Base-by-base conservation (phyloP, 192 early-diverging fungal genomes). In the Coemansia sp. region DNA sequence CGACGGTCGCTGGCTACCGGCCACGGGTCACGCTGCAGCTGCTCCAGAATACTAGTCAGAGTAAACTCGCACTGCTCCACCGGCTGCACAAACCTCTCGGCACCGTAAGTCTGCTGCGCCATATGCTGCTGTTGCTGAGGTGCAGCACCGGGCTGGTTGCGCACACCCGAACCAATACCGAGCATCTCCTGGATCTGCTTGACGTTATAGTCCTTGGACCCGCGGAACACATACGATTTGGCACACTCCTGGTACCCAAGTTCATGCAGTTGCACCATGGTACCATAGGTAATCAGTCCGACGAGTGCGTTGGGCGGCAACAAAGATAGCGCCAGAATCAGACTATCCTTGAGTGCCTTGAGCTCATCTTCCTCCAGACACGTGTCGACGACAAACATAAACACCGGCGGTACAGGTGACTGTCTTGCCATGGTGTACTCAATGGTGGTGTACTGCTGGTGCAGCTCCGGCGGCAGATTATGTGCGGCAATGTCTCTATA, bases 161-260 rank as follows among this genome's bases (percentile, higher is more conserved):
- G 76, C 28, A 84, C 52, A 45, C 71, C 66, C 2, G 77, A 63
- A 4, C 80, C 83, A 51, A 99, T 83, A 20, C 96, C 96, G 34
- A 99, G 90, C 95, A 99, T 97, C 52, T 96, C 94, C 77, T 96
- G 94, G 64, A 99, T 91, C 78, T 97, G 96, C 78, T 95, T 96
- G 61, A 88, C 85, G 28, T 87, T 83, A 80, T 98, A 99, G 51
- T 99, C 96, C 83, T 99, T 99, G 68, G 90, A 87, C 14, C 97
- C 97, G 60, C 95, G 89, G 84, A 99, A 99, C 17, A 99, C 94
- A 78, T 94, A 95, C 33, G 95, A 96, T 73, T 99, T 99, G 58
- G 95, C 94, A 68, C 96, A 98, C 38, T 98, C 96, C 49, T 85
- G 84, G 75, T 94, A 95, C 28, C 94, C 97, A 18, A 99, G 84